A percentile compares a stretch with the other conserved stretches of the same genome.
Conservation (phyloP, 2,329 filamentous ascomycete genomes). For the Neocatenulostroma microsporum region DNA sequence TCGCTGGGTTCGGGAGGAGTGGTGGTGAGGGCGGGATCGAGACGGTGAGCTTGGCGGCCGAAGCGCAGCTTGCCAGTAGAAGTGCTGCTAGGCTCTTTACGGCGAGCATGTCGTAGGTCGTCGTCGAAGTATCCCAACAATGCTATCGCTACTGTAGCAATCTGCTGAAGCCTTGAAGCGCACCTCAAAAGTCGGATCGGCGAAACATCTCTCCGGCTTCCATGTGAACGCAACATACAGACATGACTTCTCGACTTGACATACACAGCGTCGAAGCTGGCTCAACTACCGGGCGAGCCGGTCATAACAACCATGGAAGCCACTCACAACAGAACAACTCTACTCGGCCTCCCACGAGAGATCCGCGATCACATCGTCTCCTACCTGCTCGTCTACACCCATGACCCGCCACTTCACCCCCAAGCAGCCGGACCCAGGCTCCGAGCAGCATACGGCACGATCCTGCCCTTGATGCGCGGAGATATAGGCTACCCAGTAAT, state of each 20-base stretch:
- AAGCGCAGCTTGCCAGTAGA: too few relatives aligned
- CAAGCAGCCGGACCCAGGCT: conserved; percentile 7
- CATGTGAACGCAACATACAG: too few relatives aligned
- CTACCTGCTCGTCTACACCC: conserved; percentile 9
- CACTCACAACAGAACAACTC: not conserved
- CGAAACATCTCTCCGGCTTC: too few relatives aligned
- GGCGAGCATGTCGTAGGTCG: too few relatives aligned
- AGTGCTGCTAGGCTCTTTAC: too few relatives aligned
- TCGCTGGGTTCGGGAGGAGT: conserved; percentile 37
- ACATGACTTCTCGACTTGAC: too few relatives aligned
- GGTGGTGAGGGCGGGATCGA: conserved; percentile 41
- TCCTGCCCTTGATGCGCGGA: conserved; percentile 12
- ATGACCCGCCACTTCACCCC: conserved; percentile 8
- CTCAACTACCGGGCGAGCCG: too few relatives aligned
- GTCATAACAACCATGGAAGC: not conserved
- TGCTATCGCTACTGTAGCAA: too few relatives aligned
- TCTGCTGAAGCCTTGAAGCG: too few relatives aligned
- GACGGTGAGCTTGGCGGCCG: conserved; percentile 44
- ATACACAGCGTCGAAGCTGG: too few relatives aligned
- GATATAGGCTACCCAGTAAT: conserved; percentile 8
- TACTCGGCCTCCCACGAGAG: conserved; percentile 18
- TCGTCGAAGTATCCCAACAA: too few relatives aligned
- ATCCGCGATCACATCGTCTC: conserved; percentile 18
- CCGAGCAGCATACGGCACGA: not conserved
- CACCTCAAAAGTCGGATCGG: too few relatives aligned